Evolutionary conservation across 495 filamentous ascomycete species (phyloP).

Genomic region (Aspergillus heteromorphus): DNA sequence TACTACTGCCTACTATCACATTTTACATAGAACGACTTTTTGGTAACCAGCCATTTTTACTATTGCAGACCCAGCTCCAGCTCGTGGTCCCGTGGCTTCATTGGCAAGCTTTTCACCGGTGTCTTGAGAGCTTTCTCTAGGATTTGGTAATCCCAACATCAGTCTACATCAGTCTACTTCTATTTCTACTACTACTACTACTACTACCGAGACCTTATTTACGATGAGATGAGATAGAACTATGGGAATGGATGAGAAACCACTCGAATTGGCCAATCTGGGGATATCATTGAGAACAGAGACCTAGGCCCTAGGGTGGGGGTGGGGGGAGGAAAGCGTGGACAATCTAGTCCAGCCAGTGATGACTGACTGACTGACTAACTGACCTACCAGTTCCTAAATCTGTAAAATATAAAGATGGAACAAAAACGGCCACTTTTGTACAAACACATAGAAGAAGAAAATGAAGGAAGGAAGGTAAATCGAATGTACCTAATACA

Average conservation of each 20-base stretch:
- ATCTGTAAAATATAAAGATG: not conserved
- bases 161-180: too few relatives aligned
- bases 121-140: not conserved
- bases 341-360: too few relatives aligned
- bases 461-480: not conserved
- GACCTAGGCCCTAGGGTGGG: not conserved
- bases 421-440: not conserved
- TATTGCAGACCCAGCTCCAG: not conserved
- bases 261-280: not conserved
- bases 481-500: constrained; percentile 12
- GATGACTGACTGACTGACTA: too few relatives aligned
- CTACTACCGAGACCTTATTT: not conserved
- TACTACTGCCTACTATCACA: not conserved
- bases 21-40: not conserved
- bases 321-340: too few relatives aligned
- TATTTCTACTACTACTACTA: not conserved
- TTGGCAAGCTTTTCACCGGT: not conserved
- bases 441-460: constrained; percentile 1
- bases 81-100: not conserved
- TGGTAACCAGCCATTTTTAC: too few relatives aligned
- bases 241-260: not conserved
- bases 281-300: not conserved
- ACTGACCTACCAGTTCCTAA: too few relatives aligned
- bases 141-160: not conserved
- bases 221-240: too few relatives aligned